Evolutionary conservation across 2,329 filamentous ascomycete species (phyloP), one percentile per base, ranked within the genome.

Genomic region (Kalmusia sp.): DNA sequence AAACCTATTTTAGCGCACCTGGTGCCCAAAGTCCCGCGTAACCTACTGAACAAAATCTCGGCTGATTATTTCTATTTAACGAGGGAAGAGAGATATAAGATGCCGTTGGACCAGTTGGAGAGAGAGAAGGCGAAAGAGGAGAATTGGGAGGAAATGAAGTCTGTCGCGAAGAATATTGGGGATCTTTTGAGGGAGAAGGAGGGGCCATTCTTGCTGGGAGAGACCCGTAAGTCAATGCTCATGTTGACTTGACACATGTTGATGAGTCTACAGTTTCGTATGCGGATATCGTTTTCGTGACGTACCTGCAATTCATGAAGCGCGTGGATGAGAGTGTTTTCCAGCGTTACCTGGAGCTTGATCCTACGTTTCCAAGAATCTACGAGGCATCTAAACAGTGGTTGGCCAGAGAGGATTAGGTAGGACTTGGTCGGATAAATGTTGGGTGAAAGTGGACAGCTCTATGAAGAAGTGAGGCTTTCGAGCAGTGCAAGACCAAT

Each of bases 131-230:
- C 80, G 1, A 82, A 80, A 1, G 80, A 84, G 8, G 51, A 71
- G 17, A 77, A 77, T 0, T 89, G 82, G 79, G 71, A 77, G 11
- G 68, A 69, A 0, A 81, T 79, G 0, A 70, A 76, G 41, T 76
- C 67, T 1, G 60, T 62, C 2, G 50, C 77, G 6, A 66, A 70
- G 50, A 69, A 77, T 45, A 44, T 76, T 5, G 75, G 70, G 0
- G 71, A 67, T 21, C 59, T 85, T 49, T 63, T 90, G 57, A 80
- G 80, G 60, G 82, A 86, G 71, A 82, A 82, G 31, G 65, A 74
- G 0, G 88, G 88, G 0, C 83, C 84, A 0, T 90, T 84, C 65
- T 84, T 90, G 49, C 43, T 83, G 55, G 88, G 88, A 0, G 71
- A 80, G 40, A 79, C 77, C 54, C 74, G 72, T 74, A 34, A 64